Percentiles rank a stretch among this genome's conserved stretches.
Evolutionary conservation across 768 basidiomycete species (phyloP).

Genomic region (Hygrophorus pudorinus): DNA sequence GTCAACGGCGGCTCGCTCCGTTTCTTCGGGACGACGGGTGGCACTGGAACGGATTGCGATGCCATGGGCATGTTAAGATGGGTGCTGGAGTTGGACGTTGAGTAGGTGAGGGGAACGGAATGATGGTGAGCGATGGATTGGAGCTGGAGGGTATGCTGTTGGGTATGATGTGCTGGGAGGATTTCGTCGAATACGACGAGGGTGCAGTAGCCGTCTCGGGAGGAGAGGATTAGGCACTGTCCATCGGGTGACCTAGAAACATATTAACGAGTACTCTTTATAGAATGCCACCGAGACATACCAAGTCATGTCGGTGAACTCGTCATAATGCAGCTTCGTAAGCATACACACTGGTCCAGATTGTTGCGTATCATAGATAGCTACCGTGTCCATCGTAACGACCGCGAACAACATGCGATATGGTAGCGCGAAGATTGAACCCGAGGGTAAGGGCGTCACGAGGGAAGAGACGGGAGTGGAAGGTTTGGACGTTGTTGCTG

Average conservation of each 20-base stretch:
- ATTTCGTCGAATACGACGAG: constrained; percentile 93
- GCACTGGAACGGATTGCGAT: constrained; percentile 21
- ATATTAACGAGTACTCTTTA: not conserved
- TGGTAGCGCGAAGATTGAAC: constrained; percentile 78
- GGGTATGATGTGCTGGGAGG: constrained; percentile 76
- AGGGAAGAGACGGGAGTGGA: constrained; percentile 32
- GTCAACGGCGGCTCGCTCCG: constrained; percentile 37
- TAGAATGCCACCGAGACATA: constrained; percentile 26
- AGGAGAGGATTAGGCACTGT: constrained; percentile 82
- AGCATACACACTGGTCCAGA: constrained; percentile 84
- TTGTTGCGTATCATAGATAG: constrained; percentile 97
- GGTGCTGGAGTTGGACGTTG: constrained; percentile 16
- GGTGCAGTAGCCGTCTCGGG: constrained; percentile 96
- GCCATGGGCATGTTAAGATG: constrained; percentile 24
- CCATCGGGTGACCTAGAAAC: constrained; percentile 85
- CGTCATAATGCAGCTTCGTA: constrained; percentile 92
- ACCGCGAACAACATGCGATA: constrained; percentile 95
- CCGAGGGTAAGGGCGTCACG: constrained; percentile 22
- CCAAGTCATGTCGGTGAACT: constrained; percentile 97
- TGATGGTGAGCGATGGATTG: constrained; percentile 86
- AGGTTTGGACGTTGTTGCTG: constrained; percentile 47
- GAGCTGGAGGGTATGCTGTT: constrained; percentile 84
- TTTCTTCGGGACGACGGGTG: constrained; percentile 24
- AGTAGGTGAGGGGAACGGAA: constrained; percentile 49
- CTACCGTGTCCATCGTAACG: constrained; percentile 90